phyloP scores from a whole-genome alignment of 2,329 filamentous ascomycete species.

The Dissoconium aciculare region DNA sequence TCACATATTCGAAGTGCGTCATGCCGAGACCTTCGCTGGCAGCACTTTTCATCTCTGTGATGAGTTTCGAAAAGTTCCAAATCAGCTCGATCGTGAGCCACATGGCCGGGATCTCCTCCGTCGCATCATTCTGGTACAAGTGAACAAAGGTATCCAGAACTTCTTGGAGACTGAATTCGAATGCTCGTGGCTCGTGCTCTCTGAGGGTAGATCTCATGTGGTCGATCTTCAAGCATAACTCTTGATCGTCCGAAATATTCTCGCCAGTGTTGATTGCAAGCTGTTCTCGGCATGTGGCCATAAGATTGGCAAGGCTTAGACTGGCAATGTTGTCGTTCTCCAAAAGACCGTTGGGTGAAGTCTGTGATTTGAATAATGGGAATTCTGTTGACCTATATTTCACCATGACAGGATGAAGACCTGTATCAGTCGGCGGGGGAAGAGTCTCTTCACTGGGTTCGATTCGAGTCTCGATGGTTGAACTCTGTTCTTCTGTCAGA shows the following conservation, averaged over 20 bases:
- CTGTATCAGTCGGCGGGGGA: slow-evolving; percentile 23
- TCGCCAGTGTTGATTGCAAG: slow-evolving; percentile 39
- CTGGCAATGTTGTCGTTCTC: slow-evolving; percentile 41
- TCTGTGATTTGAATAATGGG: slow-evolving; percentile 42
- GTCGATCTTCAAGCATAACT: slow-evolving; percentile 42
- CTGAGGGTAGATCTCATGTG: slow-evolving; percentile 40
- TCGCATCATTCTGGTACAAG: slow-evolving; percentile 44
- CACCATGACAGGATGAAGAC: slow-evolving; percentile 36
- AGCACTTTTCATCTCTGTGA: slow-evolving; percentile 37
- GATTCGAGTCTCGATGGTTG: not conserved
- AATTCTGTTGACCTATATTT: slow-evolving; percentile 42
- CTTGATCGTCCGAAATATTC: slow-evolving; percentile 42
- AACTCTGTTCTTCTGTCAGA: not conserved
- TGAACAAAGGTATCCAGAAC: slow-evolving; percentile 45
- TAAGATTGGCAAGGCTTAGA: slow-evolving; percentile 39
- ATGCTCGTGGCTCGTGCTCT: slow-evolving; percentile 38
- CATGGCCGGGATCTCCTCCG: slow-evolving; percentile 41
- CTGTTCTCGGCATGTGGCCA: slow-evolving; percentile 31
- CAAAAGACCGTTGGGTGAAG: slow-evolving; percentile 41
- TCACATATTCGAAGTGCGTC: slow-evolving; percentile 29
- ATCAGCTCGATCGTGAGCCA: slow-evolving; percentile 38
- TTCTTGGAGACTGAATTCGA: slow-evolving; percentile 39
- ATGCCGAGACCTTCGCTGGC: slow-evolving; percentile 44
- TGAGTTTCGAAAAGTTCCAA: slow-evolving; percentile 29
- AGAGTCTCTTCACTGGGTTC: slow-evolving; percentile 12